phyloP scores from a whole-genome alignment of 2,329 filamentous ascomycete species.

The Microdochium paspali region DNA sequence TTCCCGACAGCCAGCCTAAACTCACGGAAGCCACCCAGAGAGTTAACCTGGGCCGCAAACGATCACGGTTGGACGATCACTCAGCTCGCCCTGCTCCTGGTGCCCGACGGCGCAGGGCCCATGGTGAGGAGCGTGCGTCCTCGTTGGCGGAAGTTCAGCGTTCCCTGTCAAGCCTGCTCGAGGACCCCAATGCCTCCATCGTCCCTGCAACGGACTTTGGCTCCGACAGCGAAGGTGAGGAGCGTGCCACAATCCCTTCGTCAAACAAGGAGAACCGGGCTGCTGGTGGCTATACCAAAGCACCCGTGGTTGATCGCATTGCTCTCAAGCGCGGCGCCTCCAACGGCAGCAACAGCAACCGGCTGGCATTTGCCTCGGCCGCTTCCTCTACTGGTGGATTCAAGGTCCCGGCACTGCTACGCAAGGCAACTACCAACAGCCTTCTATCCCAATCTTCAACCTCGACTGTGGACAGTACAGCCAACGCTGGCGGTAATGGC shows the following conservation, averaged over 20 bases:
- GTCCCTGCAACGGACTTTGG: conserved; percentile 37
- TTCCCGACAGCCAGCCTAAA: conserved; percentile 43
- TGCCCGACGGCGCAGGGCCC: conserved; percentile 30
- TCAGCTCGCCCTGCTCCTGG: conserved; percentile 45
- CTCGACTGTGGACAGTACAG: too few relatives aligned
- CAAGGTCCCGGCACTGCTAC: conserved; percentile 61
- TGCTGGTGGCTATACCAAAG: conserved; percentile 17
- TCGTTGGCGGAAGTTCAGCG: conserved; percentile 74
- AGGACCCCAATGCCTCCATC: conserved; percentile 47
- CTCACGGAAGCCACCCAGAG: conserved; percentile 13
- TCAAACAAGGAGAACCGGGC: conserved; percentile 40
- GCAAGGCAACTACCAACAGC: conserved; percentile 60
- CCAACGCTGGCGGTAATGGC: background rate
- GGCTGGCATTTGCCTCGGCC: conserved; percentile 47
- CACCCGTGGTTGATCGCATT: conserved; percentile 62
- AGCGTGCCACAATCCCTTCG: conserved; percentile 11
- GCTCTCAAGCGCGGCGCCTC: conserved; percentile 46
- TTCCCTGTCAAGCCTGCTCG: conserved; percentile 74
- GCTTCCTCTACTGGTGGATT: conserved; percentile 36
- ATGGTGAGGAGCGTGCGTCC: conserved; percentile 50
- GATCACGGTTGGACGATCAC: conserved; percentile 15
- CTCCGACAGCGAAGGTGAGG: conserved; percentile 42
- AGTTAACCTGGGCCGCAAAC: conserved; percentile 24
- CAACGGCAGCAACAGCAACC: conserved; percentile 20
- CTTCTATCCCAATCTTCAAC: conserved; percentile 23